These are phyloP conservation scores for Triglochin maritima DNA, from an alignment of 106 monocot species.

Conservation along the genomic window DNA sequence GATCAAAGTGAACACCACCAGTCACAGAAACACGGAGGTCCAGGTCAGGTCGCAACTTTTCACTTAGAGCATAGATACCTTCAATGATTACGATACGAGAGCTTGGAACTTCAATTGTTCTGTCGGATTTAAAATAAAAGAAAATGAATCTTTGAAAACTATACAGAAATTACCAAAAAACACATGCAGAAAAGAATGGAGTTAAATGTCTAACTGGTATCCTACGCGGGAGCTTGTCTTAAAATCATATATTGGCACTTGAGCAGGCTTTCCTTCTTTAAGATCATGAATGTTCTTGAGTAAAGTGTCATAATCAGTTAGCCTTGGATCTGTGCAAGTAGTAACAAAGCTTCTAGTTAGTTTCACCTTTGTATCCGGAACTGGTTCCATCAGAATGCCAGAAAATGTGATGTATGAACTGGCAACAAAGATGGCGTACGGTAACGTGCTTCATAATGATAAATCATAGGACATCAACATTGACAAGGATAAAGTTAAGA, in stretches of 20 bases:
- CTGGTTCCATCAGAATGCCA: neutral
- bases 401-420: too few relatives aligned
- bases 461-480: too few relatives aligned
- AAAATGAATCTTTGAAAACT: neutral
- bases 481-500: too few relatives aligned
- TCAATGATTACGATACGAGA: conserved; percentile 91
- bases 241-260: conserved; percentile 75
- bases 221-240: conserved; percentile 52
- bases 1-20: conserved; percentile 97
- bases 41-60: conserved; percentile 63
- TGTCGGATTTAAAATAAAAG: conserved; percentile 10
- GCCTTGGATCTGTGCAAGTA: conserved; percentile 45
- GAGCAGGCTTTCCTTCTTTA: conserved; percentile 47
- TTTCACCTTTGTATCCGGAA: neutral
- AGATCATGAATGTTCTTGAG: conserved; percentile 59
- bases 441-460: too few relatives aligned
- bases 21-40: conserved; percentile 97
- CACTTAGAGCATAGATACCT: conserved; percentile 95
- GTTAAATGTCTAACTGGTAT: conserved; percentile 31
- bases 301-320: conserved; percentile 69
- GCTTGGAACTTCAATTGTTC: conserved; percentile 84
- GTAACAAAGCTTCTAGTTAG: neutral
- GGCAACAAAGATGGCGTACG: too few relatives aligned
- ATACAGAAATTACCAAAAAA: neutral
- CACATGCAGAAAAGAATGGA: neutral